A percentile compares a stretch with the other conserved stretches of the same genome.
These are phyloP conservation scores for Hypoxylon sp. DNA, from an alignment of 2,329 filamentous ascomycete genomes.

Conservation along the genomic window DNA sequence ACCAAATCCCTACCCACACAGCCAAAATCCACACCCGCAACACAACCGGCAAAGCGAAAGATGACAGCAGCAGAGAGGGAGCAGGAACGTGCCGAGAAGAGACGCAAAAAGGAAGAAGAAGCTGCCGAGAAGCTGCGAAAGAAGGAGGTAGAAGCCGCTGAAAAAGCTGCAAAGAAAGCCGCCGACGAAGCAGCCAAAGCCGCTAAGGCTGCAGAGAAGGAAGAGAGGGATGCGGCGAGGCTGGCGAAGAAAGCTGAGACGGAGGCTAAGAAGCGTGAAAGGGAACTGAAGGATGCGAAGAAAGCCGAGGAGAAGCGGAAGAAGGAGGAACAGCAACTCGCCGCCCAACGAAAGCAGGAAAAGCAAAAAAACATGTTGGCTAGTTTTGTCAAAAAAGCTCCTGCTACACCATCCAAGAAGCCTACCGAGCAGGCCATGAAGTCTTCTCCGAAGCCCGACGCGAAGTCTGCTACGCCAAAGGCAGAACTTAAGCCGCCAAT, in stretches of 20 bases:
- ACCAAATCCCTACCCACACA: constrained; percentile 39
- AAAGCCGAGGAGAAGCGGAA: constrained; percentile 60
- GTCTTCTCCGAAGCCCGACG: constrained; percentile 40
- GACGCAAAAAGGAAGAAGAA: constrained; percentile 65
- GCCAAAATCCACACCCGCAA: constrained; percentile 11
- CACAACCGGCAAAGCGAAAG: constrained; percentile 58
- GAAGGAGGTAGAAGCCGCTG: constrained; percentile 65
- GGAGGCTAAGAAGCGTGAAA: constrained; percentile 58
- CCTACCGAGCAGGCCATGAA: constrained; percentile 27
- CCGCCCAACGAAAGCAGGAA: constrained; percentile 61
- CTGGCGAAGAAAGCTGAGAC: constrained; percentile 53
- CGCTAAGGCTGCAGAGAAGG: constrained; percentile 58
- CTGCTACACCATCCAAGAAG: constrained; percentile 49
- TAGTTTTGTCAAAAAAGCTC: constrained; percentile 47
- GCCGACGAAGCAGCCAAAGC: constrained; percentile 55
- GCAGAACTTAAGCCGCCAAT: constrained; percentile 50
- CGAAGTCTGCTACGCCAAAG: constrained; percentile 45
- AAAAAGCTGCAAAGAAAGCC: constrained; percentile 56
- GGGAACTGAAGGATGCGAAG: constrained; percentile 55
- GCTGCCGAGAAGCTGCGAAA: constrained; percentile 66
- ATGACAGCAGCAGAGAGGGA: constrained; percentile 57
- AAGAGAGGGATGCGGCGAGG: constrained; percentile 59
- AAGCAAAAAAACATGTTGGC: constrained; percentile 56
- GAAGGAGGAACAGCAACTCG: constrained; percentile 55
- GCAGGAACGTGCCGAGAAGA: constrained; percentile 63